phyloP scores from a whole-genome alignment of 1,284 basidiomycete genomes.

The Apiotrichum gamsii region DNA sequence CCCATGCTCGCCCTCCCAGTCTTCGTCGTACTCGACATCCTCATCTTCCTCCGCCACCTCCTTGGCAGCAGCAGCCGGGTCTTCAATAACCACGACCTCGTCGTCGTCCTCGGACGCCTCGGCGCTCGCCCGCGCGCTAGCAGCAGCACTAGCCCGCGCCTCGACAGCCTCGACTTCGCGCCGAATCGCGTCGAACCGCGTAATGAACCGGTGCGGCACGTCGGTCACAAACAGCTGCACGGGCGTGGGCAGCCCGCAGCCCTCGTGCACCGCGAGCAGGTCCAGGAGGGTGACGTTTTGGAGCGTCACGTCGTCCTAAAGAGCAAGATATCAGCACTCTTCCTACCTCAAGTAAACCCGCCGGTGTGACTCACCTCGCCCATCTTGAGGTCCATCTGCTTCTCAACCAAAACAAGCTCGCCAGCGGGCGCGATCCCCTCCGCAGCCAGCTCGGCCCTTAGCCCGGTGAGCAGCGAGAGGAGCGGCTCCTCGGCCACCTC shows the following conservation, averaged over 20 bases:
- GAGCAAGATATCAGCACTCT: background rate
- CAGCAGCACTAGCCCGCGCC: conserved; percentile 43
- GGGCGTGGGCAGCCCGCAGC: conserved; percentile 36
- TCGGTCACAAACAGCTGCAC: conserved; percentile 34
- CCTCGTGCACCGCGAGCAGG: conserved; percentile 31
- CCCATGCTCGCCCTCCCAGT: background rate
- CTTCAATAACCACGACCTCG: conserved; percentile 2
- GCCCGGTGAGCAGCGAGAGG: conserved; percentile 22
- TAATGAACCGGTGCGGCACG: conserved; percentile 35
- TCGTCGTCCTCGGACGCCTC: conserved; percentile 53
- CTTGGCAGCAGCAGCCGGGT: background rate
- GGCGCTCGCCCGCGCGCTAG: conserved; percentile 42
- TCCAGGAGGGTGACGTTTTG: conserved; percentile 37
- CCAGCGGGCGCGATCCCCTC: conserved; percentile 18
- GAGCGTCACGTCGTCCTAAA: conserved; percentile 37
- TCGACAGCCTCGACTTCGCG: conserved; percentile 52
- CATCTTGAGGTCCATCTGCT: conserved; percentile 55
- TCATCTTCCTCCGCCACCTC: background rate
- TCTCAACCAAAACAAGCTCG: conserved; percentile 35
- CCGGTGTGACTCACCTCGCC: conserved; percentile 57
- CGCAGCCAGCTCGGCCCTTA: conserved; percentile 22
- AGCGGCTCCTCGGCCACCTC: conserved; percentile 32
- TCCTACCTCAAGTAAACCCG: too few species aligned
- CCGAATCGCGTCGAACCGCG: conserved; percentile 38
- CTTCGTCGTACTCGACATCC: conserved; percentile 1